phyloP scores from a whole-genome alignment of 257 asterid species.

The Petunia axillaris region DNA sequence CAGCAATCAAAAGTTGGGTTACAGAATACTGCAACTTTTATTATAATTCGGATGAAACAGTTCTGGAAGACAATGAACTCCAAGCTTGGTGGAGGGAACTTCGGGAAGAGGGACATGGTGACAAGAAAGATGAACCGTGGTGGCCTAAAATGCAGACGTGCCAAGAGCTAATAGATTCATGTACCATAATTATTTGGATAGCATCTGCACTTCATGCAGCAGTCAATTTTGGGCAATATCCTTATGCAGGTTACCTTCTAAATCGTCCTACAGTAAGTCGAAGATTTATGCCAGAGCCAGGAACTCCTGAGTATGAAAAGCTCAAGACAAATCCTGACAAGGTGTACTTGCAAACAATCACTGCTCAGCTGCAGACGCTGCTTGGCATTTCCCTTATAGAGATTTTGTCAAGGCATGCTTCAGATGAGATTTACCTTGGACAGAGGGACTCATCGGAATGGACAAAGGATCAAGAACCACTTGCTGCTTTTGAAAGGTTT shows the following conservation, averaged over 20 bases:
- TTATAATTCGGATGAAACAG: constrained; percentile 50
- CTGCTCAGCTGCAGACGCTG: constrained; percentile 53
- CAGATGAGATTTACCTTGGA: constrained; percentile 69
- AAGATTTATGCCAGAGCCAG: constrained; percentile 59
- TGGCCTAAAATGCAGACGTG: no score
- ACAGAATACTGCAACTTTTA: constrained; percentile 57
- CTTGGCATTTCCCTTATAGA: constrained; percentile 67
- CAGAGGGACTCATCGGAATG: constrained; percentile 60
- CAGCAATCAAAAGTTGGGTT: constrained; percentile 42
- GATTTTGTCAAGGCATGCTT: constrained; percentile 64
- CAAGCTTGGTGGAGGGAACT: constrained; percentile 44
- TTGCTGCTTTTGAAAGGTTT: constrained; percentile 43
- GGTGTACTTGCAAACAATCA: constrained; percentile 58
- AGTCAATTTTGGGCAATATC: no score
- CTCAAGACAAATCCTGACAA: constrained; percentile 56
- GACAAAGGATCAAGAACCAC: constrained; percentile 44
- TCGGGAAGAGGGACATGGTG: no score
- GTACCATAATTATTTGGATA: no score
- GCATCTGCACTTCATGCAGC: no score
- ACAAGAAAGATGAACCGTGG: no score
- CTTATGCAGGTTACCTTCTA: no score
- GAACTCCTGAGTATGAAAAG: constrained; percentile 63
- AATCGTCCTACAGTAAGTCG: constrained; percentile 58
- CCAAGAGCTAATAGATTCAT: no score
- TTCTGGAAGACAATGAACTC: constrained; percentile 56